Base-by-base conservation (phyloP, 2,329 filamentous ascomycete species). In the Fusarium pilosicola region DNA sequence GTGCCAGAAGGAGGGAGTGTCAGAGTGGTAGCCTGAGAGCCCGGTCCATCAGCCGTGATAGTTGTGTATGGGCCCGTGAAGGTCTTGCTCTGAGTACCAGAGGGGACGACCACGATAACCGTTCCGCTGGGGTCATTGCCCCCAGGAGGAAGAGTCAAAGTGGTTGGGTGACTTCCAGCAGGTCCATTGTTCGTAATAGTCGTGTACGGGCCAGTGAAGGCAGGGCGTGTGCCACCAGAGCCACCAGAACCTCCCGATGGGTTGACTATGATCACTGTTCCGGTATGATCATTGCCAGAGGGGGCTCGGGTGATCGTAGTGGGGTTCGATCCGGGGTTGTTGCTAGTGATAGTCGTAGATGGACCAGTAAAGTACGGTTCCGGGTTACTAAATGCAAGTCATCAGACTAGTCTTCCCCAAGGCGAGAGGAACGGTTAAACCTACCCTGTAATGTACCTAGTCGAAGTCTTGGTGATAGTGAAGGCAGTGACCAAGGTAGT, bases 401-500 rank as follows among this genome's bases (percentile, higher is more conserved):
- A 17, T 36, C 20, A 22, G 9, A 15, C 10, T 15, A 18, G 24
- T 14, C 22, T 20, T 4, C 9, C 6, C 3, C 18, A 7, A 10
- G 2, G 2, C 7, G 1, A 1, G 1, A 26, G 7, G 0, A 8
- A 3, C 12, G 6, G 24, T n/a, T 28, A 10, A 7, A 10, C 62
- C 39, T 32, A 62, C 62, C 38, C 56, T 20, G 62, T 65, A 24
- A 34, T 44, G 38, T 38, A 51, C 30, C 62, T 62, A 7, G 62
- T 65, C 11, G 56, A 44, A 12, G 45, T 65, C 13, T 32, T 24
- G 3, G 62, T 62, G 11, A 62, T 22, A 45, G 38, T 65, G 8
- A 62, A 65, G 0, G 38, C 24, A 26, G 62, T 65, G 7, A 45
- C 30, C 38, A 65, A 62, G 30, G 62, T 65, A 32, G 62, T 65